These are phyloP conservation scores for Plasmodium vinckei DNA, from an alignment of 169 alveolate species.

Conservation along the genomic window DNA sequence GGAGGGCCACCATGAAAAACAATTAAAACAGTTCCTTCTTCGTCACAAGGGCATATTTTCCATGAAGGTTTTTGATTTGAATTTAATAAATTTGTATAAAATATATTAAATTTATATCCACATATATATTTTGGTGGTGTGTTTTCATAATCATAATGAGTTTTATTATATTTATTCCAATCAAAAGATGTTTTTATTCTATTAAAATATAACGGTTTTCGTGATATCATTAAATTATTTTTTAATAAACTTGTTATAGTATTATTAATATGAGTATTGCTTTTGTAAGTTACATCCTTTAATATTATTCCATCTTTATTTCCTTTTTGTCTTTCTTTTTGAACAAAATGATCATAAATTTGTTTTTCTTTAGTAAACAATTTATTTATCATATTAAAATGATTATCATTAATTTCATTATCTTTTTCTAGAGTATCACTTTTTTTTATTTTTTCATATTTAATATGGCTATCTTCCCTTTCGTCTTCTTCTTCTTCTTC, in stretches of 20 bases:
- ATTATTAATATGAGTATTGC: no score
- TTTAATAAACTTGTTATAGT: not conserved
- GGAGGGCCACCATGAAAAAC: constrained; percentile 98
- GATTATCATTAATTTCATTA: not conserved
- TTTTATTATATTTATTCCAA: constrained; percentile 97
- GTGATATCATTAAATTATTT: constrained; percentile 17
- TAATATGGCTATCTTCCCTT: no score
- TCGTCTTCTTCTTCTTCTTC: not conserved
- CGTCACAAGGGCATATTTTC: constrained; percentile 92
- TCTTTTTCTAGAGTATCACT: not conserved
- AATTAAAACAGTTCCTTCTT: constrained; percentile 88
- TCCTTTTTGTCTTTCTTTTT: constrained; percentile 84
- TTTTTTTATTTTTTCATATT: not conserved
- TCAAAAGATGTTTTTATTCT: constrained; percentile 95
- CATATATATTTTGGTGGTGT: constrained; percentile 98
- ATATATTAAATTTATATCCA: constrained; percentile 97
- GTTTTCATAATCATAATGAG: constrained; percentile 96
- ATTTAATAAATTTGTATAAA: constrained; percentile 95
- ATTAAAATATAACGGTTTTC: constrained; percentile 95
- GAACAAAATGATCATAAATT: constrained; percentile 74
- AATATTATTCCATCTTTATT: constrained; percentile 89
- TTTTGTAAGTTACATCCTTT: constrained; percentile 76
- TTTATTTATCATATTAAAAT: constrained; percentile 7
- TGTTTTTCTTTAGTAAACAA: constrained; percentile 35
- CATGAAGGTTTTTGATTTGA: constrained; percentile 95